Percentiles rank a stretch among this genome's conserved stretches.
Evolutionary conservation across 164 flowering plant species (phyloP).

Genomic region (Platanus orientalis): DNA sequence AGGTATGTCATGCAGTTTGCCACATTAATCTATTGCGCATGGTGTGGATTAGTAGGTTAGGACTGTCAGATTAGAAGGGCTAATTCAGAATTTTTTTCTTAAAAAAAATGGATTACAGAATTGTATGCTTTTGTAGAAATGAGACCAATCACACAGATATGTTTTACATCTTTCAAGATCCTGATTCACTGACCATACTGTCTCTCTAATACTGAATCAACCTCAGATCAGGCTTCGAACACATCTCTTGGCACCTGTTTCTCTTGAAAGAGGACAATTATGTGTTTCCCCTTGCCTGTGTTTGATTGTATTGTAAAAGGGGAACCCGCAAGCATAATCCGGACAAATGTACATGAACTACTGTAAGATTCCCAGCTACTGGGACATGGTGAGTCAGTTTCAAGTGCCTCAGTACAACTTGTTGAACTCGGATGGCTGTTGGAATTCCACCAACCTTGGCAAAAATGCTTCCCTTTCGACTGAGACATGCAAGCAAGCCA

Average conservation of each 20-base stretch:
- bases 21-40: no score
- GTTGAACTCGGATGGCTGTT: constrained; percentile 47
- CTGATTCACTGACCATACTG: not conserved
- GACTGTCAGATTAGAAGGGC: no score
- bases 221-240: not conserved
- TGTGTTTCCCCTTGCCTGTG: not conserved
- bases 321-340: not conserved
- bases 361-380: not conserved
- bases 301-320: not conserved
- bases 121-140: not conserved
- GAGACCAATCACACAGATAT: not conserved
- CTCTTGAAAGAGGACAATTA: not conserved
- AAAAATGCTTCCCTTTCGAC: constrained; percentile 65
- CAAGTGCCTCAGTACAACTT: constrained; percentile 49
- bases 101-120: no score
- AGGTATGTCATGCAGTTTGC: no score
- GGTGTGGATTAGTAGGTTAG: no score
- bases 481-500: constrained; percentile 55
- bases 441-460: constrained; percentile 52
- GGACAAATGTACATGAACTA: not conserved
- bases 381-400: not conserved
- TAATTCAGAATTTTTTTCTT: no score
- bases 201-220: not conserved
- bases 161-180: not conserved
- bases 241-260: no score